Evolutionary conservation across 176 grass and related monocot genomes (phyloP).

Genomic region (Dendrocalamus sinicus): DNA sequence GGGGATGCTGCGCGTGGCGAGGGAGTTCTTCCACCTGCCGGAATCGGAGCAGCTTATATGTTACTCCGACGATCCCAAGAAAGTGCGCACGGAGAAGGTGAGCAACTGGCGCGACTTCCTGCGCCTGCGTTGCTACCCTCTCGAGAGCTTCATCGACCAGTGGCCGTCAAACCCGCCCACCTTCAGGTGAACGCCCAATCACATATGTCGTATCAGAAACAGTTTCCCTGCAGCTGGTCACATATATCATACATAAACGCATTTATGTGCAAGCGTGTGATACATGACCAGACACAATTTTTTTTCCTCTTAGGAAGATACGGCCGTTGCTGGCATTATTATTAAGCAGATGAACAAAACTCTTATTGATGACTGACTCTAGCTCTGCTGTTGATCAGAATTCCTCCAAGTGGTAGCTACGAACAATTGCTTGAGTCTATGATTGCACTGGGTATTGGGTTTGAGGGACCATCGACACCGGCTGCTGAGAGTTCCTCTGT

Average conservation of each 20-base stretch:
- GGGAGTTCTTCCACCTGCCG: conserved; percentile 93
- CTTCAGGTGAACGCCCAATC: conserved; percentile 57
- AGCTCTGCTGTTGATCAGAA: no score
- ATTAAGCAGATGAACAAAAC: background rate
- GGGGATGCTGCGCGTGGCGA: conserved; percentile 65
- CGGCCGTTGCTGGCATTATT: no score
- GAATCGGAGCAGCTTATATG: conserved; percentile 85
- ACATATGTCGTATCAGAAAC: background rate
- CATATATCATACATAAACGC: no score
- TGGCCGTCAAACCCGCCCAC: conserved; percentile 75
- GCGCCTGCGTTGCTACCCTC: conserved; percentile 78
- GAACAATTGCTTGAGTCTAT: no score
- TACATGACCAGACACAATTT: no score
- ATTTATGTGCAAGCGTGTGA: no score
- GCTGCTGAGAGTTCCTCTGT: no score
- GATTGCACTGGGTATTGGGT: no score
- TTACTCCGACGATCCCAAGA: conserved; percentile 88
- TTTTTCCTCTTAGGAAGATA: no score
- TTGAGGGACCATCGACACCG: no score
- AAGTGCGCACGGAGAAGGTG: conserved; percentile 78
- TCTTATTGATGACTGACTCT: no score
- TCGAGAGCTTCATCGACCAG: conserved; percentile 74
- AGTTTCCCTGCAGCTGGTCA: background rate
- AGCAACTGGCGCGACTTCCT: conserved; percentile 89
- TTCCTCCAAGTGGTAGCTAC: no score